These are phyloP conservation scores for Apophysomyces ossiformis DNA, from an alignment of 371 early-diverging fungal genomes.

Conservation along the genomic window DNA sequence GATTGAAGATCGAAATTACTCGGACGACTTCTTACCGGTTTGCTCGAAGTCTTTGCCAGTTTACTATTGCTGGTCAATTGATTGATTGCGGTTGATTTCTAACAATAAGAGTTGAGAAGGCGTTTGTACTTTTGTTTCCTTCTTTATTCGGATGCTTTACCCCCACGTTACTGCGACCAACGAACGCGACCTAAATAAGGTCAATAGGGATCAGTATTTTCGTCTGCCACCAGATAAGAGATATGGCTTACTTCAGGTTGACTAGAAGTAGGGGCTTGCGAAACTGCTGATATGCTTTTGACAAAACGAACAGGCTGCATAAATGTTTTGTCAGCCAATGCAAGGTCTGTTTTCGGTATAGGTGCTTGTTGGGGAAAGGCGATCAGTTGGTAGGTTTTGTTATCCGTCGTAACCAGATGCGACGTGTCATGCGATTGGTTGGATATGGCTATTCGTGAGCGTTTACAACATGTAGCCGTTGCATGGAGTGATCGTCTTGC, in stretches of 20 bases:
- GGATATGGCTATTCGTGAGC: background rate
- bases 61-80: constrained; percentile 60
- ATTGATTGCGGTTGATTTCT: constrained; percentile 78
- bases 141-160: constrained; percentile 20
- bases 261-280: constrained; percentile 34
- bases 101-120: background rate
- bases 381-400: constrained; percentile 19
- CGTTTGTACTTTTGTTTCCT: background rate
- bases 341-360: constrained; percentile 23
- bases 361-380: constrained; percentile 33
- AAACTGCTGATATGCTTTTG: constrained; percentile 36
- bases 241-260: constrained; percentile 36
- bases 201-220: background rate
- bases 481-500: background rate
- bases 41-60: constrained; percentile 75
- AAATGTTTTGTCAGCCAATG: constrained; percentile 38
- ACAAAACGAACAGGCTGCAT: constrained; percentile 46
- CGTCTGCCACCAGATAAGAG: background rate
- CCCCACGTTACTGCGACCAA: constrained; percentile 82
- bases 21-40: constrained; percentile 55
- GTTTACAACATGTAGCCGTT: background rate
- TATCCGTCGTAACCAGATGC: constrained; percentile 8
- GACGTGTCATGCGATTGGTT: background rate
- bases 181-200: constrained; percentile 66
- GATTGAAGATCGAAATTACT: background rate